Evolutionary conservation across 768 basidiomycete species (phyloP).

Genomic region (Boletus tomentosulus): DNA sequence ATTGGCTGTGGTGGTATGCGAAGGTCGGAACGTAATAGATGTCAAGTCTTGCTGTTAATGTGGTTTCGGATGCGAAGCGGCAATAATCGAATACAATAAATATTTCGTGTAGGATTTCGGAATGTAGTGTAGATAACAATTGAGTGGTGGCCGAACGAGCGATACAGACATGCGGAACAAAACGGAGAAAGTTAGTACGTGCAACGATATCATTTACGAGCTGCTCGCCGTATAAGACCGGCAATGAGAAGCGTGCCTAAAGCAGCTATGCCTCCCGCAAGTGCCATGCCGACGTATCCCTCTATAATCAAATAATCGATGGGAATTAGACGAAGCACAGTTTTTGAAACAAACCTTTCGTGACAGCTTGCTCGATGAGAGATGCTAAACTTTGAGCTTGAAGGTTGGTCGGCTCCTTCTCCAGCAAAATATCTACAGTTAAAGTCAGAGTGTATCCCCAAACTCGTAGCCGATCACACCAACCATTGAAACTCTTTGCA

Average conservation of each 20-base stretch:
- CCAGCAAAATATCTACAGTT: constrained; percentile 68
- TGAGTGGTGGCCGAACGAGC: constrained; percentile 4
- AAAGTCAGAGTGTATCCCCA: constrained; percentile 1
- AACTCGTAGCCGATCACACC: constrained; percentile 23
- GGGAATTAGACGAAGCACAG: not conserved
- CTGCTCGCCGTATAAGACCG: constrained; percentile 80
- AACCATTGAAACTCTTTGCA: constrained; percentile 90
- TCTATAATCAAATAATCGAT: constrained; percentile 44
- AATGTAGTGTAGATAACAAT: constrained; percentile 13
- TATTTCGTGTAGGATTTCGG: constrained; percentile 3
- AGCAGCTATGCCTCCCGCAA: constrained; percentile 88
- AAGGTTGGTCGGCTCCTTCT: constrained; percentile 90
- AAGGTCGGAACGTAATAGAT: constrained; percentile 2
- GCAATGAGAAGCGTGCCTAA: constrained; percentile 72
- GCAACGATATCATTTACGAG: constrained; percentile 36
- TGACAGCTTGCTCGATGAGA: constrained; percentile 84
- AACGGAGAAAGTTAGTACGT: constrained; percentile 12
- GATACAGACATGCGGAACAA: constrained; percentile 15
- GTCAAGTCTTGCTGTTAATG: too few relatives aligned
- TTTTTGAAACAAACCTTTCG: constrained; percentile 54
- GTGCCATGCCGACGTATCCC: constrained; percentile 98
- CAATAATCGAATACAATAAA: constrained; percentile 27
- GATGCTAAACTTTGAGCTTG: constrained; percentile 83
- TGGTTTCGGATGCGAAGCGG: constrained; percentile 2
- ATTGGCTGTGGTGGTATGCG: constrained; percentile 1